Base-by-base conservation (phyloP, 345 rosid genomes). In the Salix purpurea region DNA sequence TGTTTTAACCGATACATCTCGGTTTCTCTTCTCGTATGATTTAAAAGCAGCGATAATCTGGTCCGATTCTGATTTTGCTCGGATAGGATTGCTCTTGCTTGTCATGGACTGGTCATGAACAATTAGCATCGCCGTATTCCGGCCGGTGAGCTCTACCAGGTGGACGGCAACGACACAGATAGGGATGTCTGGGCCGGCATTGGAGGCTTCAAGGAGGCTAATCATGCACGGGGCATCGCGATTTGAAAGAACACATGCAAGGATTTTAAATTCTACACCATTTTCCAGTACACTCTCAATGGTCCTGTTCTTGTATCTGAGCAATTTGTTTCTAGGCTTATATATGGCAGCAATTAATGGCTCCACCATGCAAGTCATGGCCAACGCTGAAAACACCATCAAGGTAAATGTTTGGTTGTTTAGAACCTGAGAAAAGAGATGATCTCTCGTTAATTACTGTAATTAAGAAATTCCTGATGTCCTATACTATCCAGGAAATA, bases 111-210 rank as follows among this genome's bases (percentile, higher is more conserved):
- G 46, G 50, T 86, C 83, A 36, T 91, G 84, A 79, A 83, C 72
- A 13, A 91, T 83, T 28, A 91, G 81, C 88, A 91, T 67, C 2
- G 90, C 78, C 0, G 80, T 79, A 44, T 85, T 66, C 30, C 89
- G 73, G 74, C 74, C 87, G 0, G 86, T 82, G 76, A 88, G 85
- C 79, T 89, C 91, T 6, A 89, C 82, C 9, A 91, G 82, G 78
- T 89, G 93, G 75, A 84, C 67, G 4, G 88, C 90, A 2, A 77
- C 74, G 65, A 84, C 74, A 54, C 24, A 65, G 34, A 87, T 80
- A n/a, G 84, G 88, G 46, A 86, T 81, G 70, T 67, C 3, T 32
- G 73, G 76, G 7, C 88, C 81, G 37, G 89, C 79, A 69, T 86
- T 72, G 1, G 90, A 86, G 70, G 82, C 21, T 56, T 78, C 76